A percentile compares a stretch with the other conserved stretches of the same genome.
Evolutionary conservation across 2,329 filamentous ascomycete species (phyloP).

Genomic region (Colletotrichum tamarilloi): DNA sequence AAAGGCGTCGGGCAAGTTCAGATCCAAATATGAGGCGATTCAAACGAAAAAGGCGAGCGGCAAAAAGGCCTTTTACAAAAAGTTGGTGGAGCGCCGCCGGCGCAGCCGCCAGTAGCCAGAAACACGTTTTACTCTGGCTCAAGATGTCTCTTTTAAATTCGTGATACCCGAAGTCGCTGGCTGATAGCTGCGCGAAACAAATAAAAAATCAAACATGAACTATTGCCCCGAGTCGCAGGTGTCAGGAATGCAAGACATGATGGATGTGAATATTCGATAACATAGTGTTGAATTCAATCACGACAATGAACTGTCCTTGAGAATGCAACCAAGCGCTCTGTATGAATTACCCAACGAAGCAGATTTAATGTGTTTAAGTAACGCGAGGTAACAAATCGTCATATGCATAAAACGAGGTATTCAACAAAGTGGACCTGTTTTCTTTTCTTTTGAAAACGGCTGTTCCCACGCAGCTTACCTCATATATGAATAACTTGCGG

Average conservation of each 20-base stretch:
- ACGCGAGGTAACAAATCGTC: not conserved
- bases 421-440: not conserved
- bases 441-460: too few species aligned
- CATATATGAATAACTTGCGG: conserved; percentile 5
- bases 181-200: not conserved
- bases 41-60: conserved; percentile 86
- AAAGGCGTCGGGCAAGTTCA: conserved; percentile 77
- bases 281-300: not conserved
- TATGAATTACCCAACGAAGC: not conserved
- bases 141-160: not conserved
- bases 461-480: not conserved
- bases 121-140: not conserved
- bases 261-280: not conserved
- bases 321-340: not conserved
- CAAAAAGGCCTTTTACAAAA: conserved; percentile 90
- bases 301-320: not conserved
- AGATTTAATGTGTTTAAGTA: not conserved
- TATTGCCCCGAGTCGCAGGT: too few species aligned
- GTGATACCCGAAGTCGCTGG: not conserved
- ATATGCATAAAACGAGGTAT: not conserved
- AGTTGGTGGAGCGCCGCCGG: conserved; percentile 64
- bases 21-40: conserved; percentile 87
- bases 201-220: too few species aligned
- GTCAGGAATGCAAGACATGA: not conserved
- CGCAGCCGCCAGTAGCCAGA: conserved; percentile 26